Conservation (phyloP, 768 basidiomycete species). For the Suillus cothurnatus region DNA sequence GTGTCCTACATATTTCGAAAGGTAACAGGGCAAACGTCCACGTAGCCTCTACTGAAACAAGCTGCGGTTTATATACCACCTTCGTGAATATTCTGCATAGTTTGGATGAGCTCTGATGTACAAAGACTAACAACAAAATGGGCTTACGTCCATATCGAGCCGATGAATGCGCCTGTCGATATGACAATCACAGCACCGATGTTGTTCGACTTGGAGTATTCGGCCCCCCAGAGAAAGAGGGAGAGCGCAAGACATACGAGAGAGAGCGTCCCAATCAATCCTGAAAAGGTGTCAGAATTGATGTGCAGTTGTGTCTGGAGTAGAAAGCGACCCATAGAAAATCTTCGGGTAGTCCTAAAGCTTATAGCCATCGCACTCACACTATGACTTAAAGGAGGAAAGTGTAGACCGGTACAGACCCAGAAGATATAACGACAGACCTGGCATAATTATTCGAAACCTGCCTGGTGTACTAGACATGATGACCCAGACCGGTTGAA, state of each 20-base stretch:
- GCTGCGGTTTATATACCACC: constrained; percentile 38
- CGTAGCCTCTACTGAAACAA: constrained; percentile 48
- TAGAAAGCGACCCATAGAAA: constrained; percentile 37
- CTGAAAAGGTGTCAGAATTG: constrained; percentile 21
- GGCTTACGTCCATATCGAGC: constrained; percentile 34
- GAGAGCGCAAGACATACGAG: constrained; percentile 37
- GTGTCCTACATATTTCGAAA: constrained; percentile 49
- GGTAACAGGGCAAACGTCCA: constrained; percentile 50
- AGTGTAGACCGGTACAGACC: neutral
- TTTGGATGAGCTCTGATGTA: constrained; percentile 17
- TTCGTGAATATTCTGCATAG: constrained; percentile 29
- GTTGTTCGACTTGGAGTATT: constrained; percentile 36
- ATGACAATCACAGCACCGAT: constrained; percentile 45
- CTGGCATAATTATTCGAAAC: neutral
- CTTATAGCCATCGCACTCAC: constrained; percentile 38
- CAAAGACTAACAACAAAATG: constrained; percentile 19
- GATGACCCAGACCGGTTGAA: neutral
- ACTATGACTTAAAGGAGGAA: neutral
- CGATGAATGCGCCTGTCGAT: constrained; percentile 24
- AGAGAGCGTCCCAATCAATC: constrained; percentile 39
- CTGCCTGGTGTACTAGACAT: neutral
- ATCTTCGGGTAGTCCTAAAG: constrained; percentile 46
- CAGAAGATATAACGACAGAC: neutral
- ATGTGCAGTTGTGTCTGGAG: neutral
- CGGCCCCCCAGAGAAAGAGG: constrained; percentile 35